These are phyloP conservation scores for Leucaena leucocephala DNA, from an alignment of 306 rosid genomes.

Conservation along the genomic window DNA sequence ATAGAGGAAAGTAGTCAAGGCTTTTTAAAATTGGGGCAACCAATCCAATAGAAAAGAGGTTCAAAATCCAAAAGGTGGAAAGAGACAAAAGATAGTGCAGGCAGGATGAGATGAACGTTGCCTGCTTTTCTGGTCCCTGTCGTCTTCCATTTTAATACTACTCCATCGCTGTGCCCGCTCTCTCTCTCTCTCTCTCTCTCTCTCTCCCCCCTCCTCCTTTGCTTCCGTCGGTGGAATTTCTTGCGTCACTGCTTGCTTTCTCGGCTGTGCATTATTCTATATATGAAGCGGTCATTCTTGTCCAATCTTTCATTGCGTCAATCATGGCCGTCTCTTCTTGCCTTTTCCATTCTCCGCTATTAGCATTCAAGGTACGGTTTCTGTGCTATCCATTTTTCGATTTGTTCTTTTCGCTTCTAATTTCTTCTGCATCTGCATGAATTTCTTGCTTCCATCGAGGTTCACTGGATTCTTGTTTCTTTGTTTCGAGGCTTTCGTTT, in stretches of 20 bases:
- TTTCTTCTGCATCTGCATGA: conserved; percentile 9
- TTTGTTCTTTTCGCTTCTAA: conserved; percentile 30
- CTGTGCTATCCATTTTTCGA: conserved; percentile 1
- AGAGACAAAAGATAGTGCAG: not conserved
- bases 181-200: not conserved
- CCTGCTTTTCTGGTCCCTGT: not conserved
- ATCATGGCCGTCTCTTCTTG: conserved; percentile 60
- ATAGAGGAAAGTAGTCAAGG: too few relatives aligned
- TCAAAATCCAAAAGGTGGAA: not conserved
- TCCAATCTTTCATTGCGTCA: conserved; percentile 39
- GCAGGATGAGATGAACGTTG: not conserved
- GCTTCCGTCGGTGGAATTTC: conserved; percentile 20
- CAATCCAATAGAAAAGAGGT: not conserved
- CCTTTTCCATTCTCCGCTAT: conserved; percentile 47
- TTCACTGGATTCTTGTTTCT: not conserved
- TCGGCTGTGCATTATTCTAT: not conserved
- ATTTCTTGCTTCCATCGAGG: not conserved
- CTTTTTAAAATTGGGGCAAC: not conserved
- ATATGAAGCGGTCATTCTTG: conserved; percentile 51
- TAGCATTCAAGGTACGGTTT: conserved; percentile 60
- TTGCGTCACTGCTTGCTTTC: not conserved
- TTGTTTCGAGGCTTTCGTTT: not conserved
- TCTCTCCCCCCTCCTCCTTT: not conserved
- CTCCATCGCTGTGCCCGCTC: too few relatives aligned
- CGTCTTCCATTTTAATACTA: not conserved